phyloP scores from a whole-genome alignment of 169 alveolate species.

The Cryptosporidium muris region DNA sequence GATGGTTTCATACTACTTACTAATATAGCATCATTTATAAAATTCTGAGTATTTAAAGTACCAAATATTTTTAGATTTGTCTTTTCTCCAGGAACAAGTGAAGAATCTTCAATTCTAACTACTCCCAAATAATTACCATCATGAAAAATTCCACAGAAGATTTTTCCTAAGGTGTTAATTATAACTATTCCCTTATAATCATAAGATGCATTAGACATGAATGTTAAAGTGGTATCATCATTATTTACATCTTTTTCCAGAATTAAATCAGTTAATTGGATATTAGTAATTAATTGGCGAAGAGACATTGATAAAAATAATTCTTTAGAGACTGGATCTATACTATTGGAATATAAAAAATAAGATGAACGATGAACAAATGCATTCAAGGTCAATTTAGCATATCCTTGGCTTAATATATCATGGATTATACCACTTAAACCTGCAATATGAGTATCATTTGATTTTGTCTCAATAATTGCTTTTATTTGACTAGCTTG shows the following conservation, averaged over 20 bases:
- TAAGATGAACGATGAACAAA: neutral
- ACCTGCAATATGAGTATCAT: conserved; percentile 40
- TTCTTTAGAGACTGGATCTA: conserved; percentile 17
- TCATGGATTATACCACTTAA: conserved; percentile 54
- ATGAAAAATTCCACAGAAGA: conserved; percentile 54
- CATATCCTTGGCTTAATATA: conserved; percentile 38
- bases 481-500: conserved; percentile 26
- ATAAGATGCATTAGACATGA: conserved; percentile 22
- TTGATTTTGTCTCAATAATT: conserved; percentile 39
- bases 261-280: conserved; percentile 36
- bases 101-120: conserved; percentile 40
- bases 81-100: conserved; percentile 21
- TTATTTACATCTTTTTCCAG: conserved; percentile 24
- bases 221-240: conserved; percentile 25
- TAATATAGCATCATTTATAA: conserved; percentile 26
- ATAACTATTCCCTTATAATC: conserved; percentile 57
- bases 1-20: conserved; percentile 46
- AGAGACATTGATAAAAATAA: conserved; percentile 52
- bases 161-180: conserved; percentile 40
- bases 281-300: conserved; percentile 36
- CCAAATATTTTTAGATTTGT: conserved; percentile 32
- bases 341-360: neutral
- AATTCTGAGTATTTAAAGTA: conserved; percentile 52
- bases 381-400: conserved; percentile 25
- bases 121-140: conserved; percentile 33